phyloP scores from a whole-genome alignment of 176 grass and related monocot genomes.

The Avena insularis region DNA sequence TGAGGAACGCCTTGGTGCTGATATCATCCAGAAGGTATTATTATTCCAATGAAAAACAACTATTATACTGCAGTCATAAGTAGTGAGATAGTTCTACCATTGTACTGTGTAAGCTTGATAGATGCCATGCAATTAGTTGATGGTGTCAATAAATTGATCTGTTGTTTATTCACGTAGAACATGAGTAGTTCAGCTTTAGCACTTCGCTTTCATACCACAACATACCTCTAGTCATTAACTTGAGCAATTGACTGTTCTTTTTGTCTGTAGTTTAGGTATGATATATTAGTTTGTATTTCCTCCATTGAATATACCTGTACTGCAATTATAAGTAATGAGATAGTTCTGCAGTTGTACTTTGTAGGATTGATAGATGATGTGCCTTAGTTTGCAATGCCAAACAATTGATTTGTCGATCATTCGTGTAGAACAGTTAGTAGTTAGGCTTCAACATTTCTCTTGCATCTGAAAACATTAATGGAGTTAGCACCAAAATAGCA shows the following conservation, averaged over 20 bases:
- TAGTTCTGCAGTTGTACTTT: neutral
- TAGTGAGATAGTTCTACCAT: neutral
- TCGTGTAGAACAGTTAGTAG: neutral
- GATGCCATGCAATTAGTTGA: neutral
- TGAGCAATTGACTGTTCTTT: neutral
- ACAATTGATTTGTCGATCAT: neutral
- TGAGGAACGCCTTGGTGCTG: conserved; percentile 87
- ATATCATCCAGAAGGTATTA: conserved; percentile 92
- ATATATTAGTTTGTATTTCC: no score
- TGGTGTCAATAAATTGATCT: neutral
- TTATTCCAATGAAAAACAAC: neutral
- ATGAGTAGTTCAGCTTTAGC: neutral
- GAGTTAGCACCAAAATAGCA: neutral
- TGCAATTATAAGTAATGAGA: neutral
- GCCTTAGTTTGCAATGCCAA: neutral
- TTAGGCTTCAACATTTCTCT: neutral
- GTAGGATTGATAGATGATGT: neutral
- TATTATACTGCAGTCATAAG: neutral
- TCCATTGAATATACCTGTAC: no score
- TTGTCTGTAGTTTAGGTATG: no score
- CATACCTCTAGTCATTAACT: neutral
- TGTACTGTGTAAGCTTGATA: neutral
- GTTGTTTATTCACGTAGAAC: neutral
- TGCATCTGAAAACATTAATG: no score
- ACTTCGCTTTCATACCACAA: neutral